These are phyloP conservation scores for Penstemon davidsonii DNA, from an alignment of 257 asterid species.

Conservation along the genomic window DNA sequence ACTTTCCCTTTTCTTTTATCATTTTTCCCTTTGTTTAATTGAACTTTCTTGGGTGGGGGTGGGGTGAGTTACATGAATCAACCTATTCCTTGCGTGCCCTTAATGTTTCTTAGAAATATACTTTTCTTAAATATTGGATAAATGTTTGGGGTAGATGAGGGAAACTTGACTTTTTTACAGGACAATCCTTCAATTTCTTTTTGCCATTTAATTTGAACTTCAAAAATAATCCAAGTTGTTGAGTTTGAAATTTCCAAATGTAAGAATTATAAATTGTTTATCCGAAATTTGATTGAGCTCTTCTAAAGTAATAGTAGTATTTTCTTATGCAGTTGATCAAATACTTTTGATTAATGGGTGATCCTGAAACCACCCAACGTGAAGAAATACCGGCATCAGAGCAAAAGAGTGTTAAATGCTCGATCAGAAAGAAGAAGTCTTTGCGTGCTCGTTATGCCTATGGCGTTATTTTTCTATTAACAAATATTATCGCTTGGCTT, in stretches of 20 bases:
- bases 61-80: constrained; percentile 22
- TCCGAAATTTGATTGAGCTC: constrained; percentile 20
- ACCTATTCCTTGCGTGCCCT: constrained; percentile 42
- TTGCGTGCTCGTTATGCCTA: constrained; percentile 73
- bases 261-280: constrained; percentile 1
- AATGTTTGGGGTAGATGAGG: constrained; percentile 37
- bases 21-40: background rate
- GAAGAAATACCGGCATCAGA: constrained; percentile 27
- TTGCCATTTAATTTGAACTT: constrained; percentile 9
- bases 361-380: constrained; percentile 24
- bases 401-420: constrained; percentile 36
- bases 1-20: background rate
- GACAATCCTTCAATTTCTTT: background rate
- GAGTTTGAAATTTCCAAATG: constrained; percentile 13
- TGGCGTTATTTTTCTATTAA: constrained; percentile 63
- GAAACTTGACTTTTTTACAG: constrained; percentile 30
- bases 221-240: constrained; percentile 22
- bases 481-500: constrained; percentile 80
- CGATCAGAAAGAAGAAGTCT: constrained; percentile 53
- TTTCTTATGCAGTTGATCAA: constrained; percentile 16
- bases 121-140: constrained; percentile 42
- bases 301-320: background rate
- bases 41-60: background rate
- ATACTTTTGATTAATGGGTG: constrained; percentile 31
- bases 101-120: constrained; percentile 27